Evolutionary conservation across 169 alveolate genomes (phyloP).

Genomic region (Plasmodium inui): DNA sequence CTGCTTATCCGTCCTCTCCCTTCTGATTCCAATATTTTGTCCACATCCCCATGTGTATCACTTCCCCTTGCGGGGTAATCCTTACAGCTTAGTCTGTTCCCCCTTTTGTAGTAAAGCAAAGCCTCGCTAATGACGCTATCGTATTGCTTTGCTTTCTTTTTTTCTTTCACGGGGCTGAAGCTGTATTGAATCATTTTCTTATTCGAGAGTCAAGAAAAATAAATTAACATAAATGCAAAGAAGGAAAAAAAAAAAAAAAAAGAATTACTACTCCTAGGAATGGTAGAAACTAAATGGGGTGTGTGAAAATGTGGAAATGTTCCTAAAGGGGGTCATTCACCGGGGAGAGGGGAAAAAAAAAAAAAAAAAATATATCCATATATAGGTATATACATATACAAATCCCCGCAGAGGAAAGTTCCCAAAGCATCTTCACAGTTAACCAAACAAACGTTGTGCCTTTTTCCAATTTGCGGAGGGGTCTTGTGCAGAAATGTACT

Average conservation of each 20-base stretch:
- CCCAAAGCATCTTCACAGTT: not conserved
- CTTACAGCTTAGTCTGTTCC: not conserved
- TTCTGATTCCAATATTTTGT: not conserved
- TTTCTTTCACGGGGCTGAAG: not conserved
- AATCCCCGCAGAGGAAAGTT: not conserved
- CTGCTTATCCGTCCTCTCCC: not conserved
- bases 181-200: slow-evolving; percentile 18
- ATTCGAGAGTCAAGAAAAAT: not conserved
- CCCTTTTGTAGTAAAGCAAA: slow-evolving; percentile 13
- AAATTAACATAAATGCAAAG: not conserved
- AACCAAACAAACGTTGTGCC: not conserved
- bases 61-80: not conserved
- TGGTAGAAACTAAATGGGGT: not conserved
- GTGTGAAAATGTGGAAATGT: not conserved
- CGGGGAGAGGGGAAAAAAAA: not conserved
- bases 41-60: not conserved
- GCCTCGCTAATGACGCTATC: slow-evolving; percentile 25
- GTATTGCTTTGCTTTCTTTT: slow-evolving; percentile 14
- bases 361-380: not conserved
- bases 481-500: not conserved
- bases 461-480: not conserved
- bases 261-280: not conserved
- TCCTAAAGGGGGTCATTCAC: not conserved
- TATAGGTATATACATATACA: not conserved
- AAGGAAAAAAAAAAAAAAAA: not conserved